These are phyloP conservation scores for Chrysanthemum lavandulifolium DNA, from an alignment of 129 eudicot species.

Conservation along the genomic window DNA sequence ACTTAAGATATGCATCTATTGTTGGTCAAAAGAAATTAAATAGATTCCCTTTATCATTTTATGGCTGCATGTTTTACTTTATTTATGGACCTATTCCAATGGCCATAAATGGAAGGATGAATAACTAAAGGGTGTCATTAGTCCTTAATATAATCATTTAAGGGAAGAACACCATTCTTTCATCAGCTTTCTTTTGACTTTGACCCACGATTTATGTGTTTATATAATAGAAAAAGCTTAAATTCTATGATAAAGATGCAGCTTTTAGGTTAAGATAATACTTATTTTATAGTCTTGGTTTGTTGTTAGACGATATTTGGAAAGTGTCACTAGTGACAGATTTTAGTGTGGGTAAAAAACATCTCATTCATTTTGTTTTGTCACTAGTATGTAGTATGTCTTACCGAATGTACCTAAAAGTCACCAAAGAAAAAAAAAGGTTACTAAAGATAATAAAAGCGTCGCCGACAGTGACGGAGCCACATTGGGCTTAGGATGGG, in stretches of 20 bases:
- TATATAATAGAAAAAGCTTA: not conserved
- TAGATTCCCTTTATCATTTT: slow-evolving; percentile 23
- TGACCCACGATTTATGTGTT: slow-evolving; percentile 10
- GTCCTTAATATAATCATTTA: slow-evolving; percentile 27
- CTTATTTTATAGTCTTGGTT: no score
- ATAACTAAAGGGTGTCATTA: slow-evolving; percentile 22
- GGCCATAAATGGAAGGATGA: slow-evolving; percentile 35
- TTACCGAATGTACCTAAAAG: no score
- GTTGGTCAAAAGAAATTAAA: slow-evolving; percentile 31
- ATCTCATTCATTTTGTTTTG: no score
- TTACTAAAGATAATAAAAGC: no score
- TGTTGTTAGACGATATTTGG: no score
- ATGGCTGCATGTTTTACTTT: slow-evolving; percentile 11
- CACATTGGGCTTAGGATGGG: no score
- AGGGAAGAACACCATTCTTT: slow-evolving; percentile 27
- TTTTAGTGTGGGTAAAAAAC: no score
- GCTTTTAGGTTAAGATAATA: no score
- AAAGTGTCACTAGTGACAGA: no score
- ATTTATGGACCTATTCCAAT: slow-evolving; percentile 14
- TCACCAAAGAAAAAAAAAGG: no score
- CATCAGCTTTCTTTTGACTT: slow-evolving; percentile 24
- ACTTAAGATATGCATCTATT: slow-evolving; percentile 18
- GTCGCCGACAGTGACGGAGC: no score
- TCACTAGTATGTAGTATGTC: no score
- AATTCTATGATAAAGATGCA: not conserved